Conservation (phyloP, 179 eudicot species). For the Heliamphora pulchella region DNA sequence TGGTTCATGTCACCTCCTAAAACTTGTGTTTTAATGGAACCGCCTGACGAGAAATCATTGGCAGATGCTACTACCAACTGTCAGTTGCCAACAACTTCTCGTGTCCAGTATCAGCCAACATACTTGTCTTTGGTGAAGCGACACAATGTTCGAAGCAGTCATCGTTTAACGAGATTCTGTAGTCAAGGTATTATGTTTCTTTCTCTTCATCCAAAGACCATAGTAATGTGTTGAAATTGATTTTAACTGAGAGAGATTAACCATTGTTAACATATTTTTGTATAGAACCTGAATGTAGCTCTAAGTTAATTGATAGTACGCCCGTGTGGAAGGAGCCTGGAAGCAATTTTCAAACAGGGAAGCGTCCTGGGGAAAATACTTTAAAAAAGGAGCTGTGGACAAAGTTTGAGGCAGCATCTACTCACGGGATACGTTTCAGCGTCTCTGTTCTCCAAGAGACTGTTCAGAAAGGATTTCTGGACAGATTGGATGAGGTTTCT, state of each 20-base stretch:
- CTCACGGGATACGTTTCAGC: slow-evolving; percentile 23
- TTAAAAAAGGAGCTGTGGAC: slow-evolving; percentile 90
- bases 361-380: slow-evolving; percentile 84
- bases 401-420: slow-evolving; percentile 73
- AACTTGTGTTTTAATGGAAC: slow-evolving; percentile 76
- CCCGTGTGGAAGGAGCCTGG: slow-evolving; percentile 59
- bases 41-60: slow-evolving; percentile 39
- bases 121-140: slow-evolving; percentile 19
- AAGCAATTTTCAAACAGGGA: slow-evolving; percentile 43
- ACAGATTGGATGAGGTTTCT: slow-evolving; percentile 24
- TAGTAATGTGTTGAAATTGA: neutral
- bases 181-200: slow-evolving; percentile 22
- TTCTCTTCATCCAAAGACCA: neutral
- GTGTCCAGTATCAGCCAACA: slow-evolving; percentile 24
- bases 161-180: slow-evolving; percentile 12
- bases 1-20: slow-evolving; percentile 90
- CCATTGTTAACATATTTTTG: neutral
- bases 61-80: slow-evolving; percentile 20
- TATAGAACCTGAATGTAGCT: slow-evolving; percentile 28
- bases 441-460: slow-evolving; percentile 20
- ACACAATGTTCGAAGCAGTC: slow-evolving; percentile 13
- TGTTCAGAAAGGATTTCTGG: slow-evolving; percentile 54
- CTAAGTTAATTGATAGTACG: slow-evolving; percentile 43
- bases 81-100: slow-evolving; percentile 26
- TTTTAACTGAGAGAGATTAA: neutral